Base-by-base conservation (phyloP, 345 rosid genomes). In the Firmiana major region DNA sequence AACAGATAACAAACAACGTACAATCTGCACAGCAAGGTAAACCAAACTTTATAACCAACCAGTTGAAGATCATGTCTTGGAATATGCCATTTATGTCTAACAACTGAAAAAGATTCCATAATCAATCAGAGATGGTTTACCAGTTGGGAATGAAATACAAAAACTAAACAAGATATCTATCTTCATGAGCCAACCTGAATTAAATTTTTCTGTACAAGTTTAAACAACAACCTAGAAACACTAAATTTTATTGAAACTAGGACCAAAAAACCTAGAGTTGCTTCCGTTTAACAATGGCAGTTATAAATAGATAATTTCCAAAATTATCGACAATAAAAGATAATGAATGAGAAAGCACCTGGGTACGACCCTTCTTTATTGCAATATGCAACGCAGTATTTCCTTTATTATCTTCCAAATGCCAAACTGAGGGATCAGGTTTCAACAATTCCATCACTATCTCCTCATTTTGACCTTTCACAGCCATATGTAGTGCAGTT, bases 401-500 rank as follows among this genome's bases (percentile, higher is more conserved):
- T 79, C 99, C 99, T 79, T 90, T 94, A 57, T 90, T 94, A 80
- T 97, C 99, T 85, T 85, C 97, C 82, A 88, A 81, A 51, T 78
- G 79, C 83, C 90, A 77, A 79, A 94, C 88, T 3, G 94, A 80
- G 48, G 86, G 77, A 79, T 94, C 93, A 63, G 97, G 97, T 74
- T 86, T 92, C 71, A 92, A 80, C 84, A 97, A 84, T 79, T 97
- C 99, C 74, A 90, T 80, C 79, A 94, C 92, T 19, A 97, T 89
- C 76, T 85, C 94, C 68, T 89, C 94, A 72, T 87, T 92, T 79
- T 94, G 98, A 79, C 99, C 98, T 84, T 94, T 97, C 28, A 92
- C 98, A 48, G 99, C 97, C 99, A 97, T 97, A 85, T 97, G 99
- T 73, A 97, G 79, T 36, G 97, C 98, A 31, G 97, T 90, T 89